These are phyloP conservation scores for Microcyclosporella mali DNA, from an alignment of 2,329 filamentous ascomycete genomes.

Conservation along the genomic window DNA sequence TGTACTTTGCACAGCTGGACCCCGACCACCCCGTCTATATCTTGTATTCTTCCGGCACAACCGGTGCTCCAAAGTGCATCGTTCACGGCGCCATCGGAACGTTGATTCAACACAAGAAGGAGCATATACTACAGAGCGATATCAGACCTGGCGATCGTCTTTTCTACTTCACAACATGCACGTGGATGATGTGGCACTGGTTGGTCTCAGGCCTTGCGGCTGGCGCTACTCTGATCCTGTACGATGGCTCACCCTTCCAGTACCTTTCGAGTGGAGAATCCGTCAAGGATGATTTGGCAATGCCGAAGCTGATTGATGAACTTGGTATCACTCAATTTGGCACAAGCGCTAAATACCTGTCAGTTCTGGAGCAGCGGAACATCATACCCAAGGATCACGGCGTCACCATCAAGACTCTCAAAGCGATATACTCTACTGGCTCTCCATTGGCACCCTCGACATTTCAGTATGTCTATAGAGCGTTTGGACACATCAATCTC, in stretches of 20 bases:
- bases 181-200: conserved; percentile 99
- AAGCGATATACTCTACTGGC: conserved; percentile 89
- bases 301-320: conserved; percentile 75
- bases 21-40: conserved; percentile 90
- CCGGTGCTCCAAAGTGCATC: conserved; percentile 82
- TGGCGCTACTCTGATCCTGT: conserved; percentile 77
- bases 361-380: conserved; percentile 74
- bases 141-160: conserved; percentile 66
- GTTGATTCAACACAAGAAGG: conserved; percentile 93
- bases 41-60: conserved; percentile 88
- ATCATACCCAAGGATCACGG: conserved; percentile 54
- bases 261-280: conserved; percentile 44
- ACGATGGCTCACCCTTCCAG: conserved; percentile 84
- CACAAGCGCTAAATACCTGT: conserved; percentile 89
- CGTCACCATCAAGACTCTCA: conserved; percentile 54
- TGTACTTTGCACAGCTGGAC: conserved; percentile 65
- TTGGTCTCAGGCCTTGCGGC: conserved; percentile 77
- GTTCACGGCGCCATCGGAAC: conserved; percentile 88
- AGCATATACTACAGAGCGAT: conserved; percentile 81
- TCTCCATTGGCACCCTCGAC: conserved; percentile 89
- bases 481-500: conserved; percentile 80
- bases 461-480: conserved; percentile 80
- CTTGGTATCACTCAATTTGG: conserved; percentile 87
- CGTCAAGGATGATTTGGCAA: conserved; percentile 65
- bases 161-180: conserved; percentile 91